Percentiles rank a stretch among this genome's conserved stretches.
Conservation (phyloP, 305 asterid genomes). For the Fraxinus ornus region DNA sequence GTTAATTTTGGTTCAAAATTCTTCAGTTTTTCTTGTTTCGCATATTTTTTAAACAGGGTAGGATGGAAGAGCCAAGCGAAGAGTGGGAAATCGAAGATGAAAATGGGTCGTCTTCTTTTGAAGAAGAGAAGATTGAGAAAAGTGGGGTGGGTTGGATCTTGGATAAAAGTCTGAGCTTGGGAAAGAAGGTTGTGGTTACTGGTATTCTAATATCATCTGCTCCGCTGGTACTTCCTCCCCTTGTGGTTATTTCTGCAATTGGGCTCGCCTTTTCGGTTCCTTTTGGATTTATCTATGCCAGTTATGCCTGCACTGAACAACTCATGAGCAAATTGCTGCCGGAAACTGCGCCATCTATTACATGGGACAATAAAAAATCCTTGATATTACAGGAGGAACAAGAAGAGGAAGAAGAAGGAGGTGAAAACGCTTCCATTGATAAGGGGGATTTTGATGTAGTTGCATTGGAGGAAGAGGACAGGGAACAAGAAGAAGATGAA, state of each 20-base stretch:
- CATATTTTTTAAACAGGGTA: background rate
- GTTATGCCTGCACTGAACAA: slow-evolving; percentile 62
- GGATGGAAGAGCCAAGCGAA: slow-evolving; percentile 47
- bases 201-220: slow-evolving; percentile 59
- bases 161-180: slow-evolving; percentile 42
- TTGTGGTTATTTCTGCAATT: slow-evolving; percentile 52
- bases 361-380: slow-evolving; percentile 16
- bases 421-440: background rate
- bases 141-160: slow-evolving; percentile 42
- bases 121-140: slow-evolving; percentile 19
- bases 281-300: slow-evolving; percentile 50
- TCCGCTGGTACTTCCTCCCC: slow-evolving; percentile 73
- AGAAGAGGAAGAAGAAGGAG: background rate
- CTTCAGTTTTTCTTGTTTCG: background rate
- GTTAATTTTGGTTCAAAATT: background rate
- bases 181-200: slow-evolving; percentile 50
- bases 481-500: background rate
- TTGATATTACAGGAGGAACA: background rate
- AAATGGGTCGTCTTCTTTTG: slow-evolving; percentile 13
- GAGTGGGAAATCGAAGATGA: slow-evolving; percentile 37
- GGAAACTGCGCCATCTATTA: slow-evolving; percentile 16
- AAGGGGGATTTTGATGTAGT: background rate
- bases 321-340: slow-evolving; percentile 65
- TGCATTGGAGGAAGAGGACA: slow-evolving; percentile 15
- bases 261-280: slow-evolving; percentile 60